Evolutionary conservation across 257 asterid species (phyloP).

Genomic region (Eucommia ulmoides): DNA sequence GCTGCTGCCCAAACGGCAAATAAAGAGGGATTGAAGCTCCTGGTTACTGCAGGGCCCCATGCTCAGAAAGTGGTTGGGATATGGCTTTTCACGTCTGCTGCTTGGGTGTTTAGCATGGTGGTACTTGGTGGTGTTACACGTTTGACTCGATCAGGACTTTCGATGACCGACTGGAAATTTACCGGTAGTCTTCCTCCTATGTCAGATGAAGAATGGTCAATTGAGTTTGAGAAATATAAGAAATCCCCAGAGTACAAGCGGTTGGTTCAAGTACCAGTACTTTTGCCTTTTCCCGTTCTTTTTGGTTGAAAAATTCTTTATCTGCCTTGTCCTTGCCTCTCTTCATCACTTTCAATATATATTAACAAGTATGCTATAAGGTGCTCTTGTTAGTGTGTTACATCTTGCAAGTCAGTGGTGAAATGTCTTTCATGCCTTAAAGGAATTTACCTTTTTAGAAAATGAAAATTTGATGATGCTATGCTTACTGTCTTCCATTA

Average conservation of each 20-base stretch:
- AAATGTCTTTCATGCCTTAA: background rate
- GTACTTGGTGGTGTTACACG: constrained; percentile 92
- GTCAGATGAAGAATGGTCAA: constrained; percentile 68
- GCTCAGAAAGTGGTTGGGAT: constrained; percentile 80
- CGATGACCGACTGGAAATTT: constrained; percentile 99
- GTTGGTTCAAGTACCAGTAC: constrained; percentile 28
- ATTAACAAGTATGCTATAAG: no score
- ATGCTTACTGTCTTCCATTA: no score
- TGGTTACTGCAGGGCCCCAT: constrained; percentile 75
- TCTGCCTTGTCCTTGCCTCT: no score
- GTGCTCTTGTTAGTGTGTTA: no score
- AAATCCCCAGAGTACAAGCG: constrained; percentile 83
- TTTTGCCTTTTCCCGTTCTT: background rate
- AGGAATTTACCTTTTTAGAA: background rate
- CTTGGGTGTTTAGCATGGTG: constrained; percentile 97
- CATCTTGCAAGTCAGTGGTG: background rate
- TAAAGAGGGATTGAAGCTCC: constrained; percentile 43
- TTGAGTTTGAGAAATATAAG: constrained; percentile 86
- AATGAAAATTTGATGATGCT: no score
- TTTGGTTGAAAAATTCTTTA: background rate
- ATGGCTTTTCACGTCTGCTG: constrained; percentile 89
- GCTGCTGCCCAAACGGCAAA: constrained; percentile 33
- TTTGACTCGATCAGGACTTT: constrained; percentile 86
- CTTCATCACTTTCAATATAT: no score
- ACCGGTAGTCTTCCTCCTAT: constrained; percentile 88